phyloP scores from a whole-genome alignment of 305 asterid genomes.

The Andrographis paniculata region DNA sequence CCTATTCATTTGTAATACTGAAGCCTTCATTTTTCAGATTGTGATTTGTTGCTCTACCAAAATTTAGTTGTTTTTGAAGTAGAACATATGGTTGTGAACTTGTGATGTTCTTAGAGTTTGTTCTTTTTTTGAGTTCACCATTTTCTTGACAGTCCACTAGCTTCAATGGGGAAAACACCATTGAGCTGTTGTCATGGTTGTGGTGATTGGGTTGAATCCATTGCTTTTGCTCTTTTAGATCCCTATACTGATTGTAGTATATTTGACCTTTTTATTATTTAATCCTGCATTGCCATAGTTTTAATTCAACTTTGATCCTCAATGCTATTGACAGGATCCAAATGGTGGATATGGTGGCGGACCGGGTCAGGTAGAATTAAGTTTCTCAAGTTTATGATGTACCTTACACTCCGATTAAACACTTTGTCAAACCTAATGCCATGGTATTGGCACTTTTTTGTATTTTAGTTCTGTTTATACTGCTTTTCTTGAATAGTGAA shows the following conservation, averaged over 20 bases:
- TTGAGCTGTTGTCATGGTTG: no score
- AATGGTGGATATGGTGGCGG: constrained; percentile 99
- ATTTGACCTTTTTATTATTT: neutral
- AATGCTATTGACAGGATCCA: constrained; percentile 45
- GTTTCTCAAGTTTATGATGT: constrained; percentile 6
- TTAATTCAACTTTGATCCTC: constrained; percentile 16
- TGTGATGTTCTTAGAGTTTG: no score
- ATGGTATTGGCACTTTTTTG: neutral
- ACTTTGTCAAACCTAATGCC: neutral
- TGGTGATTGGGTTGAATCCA: no score
- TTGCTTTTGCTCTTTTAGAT: no score
- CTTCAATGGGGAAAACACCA: no score
- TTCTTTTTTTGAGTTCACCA: no score
- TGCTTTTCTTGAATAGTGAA: neutral
- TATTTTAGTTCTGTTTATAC: neutral
- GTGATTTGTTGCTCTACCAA: no score
- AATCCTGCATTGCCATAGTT: neutral
- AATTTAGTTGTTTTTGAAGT: no score
- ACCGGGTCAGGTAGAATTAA: constrained; percentile 81
- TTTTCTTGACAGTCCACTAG: no score
- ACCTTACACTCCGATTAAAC: neutral
- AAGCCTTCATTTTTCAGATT: no score
- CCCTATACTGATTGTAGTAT: neutral
- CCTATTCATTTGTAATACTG: constrained; percentile 7
- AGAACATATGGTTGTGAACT: no score